A percentile compares a stretch with the other conserved stretches of the same genome.
Conservation (phyloP, 2,329 filamentous ascomycete genomes). For the Amesomyces nigricolor region DNA sequence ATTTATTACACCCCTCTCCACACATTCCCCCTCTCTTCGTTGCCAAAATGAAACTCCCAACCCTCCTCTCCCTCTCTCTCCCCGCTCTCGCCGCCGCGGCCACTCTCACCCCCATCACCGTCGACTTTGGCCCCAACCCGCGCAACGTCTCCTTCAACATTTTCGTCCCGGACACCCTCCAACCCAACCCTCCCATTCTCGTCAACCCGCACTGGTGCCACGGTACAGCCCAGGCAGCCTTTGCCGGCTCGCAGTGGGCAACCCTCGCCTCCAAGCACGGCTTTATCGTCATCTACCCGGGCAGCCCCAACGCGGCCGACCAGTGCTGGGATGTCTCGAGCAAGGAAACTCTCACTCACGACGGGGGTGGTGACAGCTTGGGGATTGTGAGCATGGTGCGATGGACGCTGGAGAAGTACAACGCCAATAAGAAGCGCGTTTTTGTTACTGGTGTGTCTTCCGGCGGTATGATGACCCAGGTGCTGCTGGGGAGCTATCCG, state of each 20-base stretch:
- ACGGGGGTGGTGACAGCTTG: slow-evolving; percentile 47
- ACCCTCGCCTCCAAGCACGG: slow-evolving; percentile 47
- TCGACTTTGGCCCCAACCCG: slow-evolving; percentile 41
- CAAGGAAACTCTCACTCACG: slow-evolving; percentile 41
- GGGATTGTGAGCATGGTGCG: slow-evolving; percentile 50
- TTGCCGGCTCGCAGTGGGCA: slow-evolving; percentile 47
- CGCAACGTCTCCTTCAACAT: slow-evolving; percentile 49
- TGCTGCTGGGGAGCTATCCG: slow-evolving; percentile 47
- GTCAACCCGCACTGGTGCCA: slow-evolving; percentile 55
- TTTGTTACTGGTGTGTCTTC: slow-evolving; percentile 47
- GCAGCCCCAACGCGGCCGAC: slow-evolving; percentile 34
- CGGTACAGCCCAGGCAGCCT: slow-evolving; percentile 46
- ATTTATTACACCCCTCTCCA: background rate
- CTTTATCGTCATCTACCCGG: slow-evolving; percentile 45
- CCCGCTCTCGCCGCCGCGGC: slow-evolving; percentile 11
- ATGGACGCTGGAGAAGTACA: slow-evolving; percentile 43
- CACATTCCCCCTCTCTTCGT: background rate
- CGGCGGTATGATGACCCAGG: slow-evolving; percentile 53
- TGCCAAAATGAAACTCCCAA: slow-evolving; percentile 3
- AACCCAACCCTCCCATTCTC: slow-evolving; percentile 44
- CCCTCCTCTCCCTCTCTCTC: background rate
- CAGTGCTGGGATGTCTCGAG: slow-evolving; percentile 57
- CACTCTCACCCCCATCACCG: slow-evolving; percentile 18
- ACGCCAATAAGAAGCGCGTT: slow-evolving; percentile 41
- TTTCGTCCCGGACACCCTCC: slow-evolving; percentile 40